Evolutionary conservation across 2,329 filamentous ascomycete species (phyloP).

Genomic region (Xylariaceae sp.): DNA sequence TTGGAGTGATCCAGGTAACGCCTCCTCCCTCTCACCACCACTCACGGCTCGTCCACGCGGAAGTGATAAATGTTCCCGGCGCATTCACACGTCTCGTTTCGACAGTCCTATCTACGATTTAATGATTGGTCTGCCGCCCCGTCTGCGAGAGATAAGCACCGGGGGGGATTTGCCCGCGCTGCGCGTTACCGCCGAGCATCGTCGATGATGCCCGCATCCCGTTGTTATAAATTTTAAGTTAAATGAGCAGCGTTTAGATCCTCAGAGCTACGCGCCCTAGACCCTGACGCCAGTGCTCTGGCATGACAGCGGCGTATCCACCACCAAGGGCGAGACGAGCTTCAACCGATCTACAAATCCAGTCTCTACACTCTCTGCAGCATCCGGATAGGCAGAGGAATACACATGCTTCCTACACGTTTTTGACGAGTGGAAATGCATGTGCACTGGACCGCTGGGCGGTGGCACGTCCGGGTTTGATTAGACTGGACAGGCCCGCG

Average conservation of each 20-base stretch:
- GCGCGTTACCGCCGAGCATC: constrained; percentile 23
- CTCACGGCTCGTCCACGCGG: constrained; percentile 4
- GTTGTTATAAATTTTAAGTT: constrained; percentile 22
- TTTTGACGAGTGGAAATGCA: background rate
- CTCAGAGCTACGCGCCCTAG: constrained; percentile 18
- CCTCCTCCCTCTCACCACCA: constrained; percentile 21
- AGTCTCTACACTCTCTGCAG: background rate
- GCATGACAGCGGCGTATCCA: constrained; percentile 25
- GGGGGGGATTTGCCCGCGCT: constrained; percentile 2
- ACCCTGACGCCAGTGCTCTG: constrained; percentile 25
- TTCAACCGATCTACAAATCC: too few species aligned
- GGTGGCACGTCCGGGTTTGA: background rate
- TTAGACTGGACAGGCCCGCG: background rate
- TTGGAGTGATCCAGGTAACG: constrained; percentile 19
- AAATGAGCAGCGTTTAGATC: constrained; percentile 25
- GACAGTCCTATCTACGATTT: background rate
- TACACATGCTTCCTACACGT: background rate
- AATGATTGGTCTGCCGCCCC: constrained; percentile 6
- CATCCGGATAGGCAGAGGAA: background rate
- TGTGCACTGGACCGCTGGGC: background rate
- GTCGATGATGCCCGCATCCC: constrained; percentile 6
- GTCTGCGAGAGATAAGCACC: background rate
- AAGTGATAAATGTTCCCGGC: constrained; percentile 6
- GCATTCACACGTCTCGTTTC: constrained; percentile 7
- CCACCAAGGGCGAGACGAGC: background rate